Conservation (phyloP, 2,329 filamentous ascomycete genomes). For the Sporothrix inflata region DNA sequence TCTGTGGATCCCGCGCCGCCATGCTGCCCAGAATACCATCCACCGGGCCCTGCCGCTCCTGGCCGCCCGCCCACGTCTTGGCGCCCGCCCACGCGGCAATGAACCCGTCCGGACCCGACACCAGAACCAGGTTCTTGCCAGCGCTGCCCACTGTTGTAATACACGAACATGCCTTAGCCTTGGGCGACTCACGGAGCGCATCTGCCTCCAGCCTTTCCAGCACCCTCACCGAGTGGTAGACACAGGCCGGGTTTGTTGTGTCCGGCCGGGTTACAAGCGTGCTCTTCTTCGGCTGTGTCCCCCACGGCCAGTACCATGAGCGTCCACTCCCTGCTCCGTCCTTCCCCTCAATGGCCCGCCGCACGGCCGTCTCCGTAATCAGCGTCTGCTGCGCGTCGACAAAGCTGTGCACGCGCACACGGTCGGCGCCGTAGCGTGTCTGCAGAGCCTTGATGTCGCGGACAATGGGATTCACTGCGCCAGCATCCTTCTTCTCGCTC, state of each 20-base stretch:
- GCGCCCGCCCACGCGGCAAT: slow-evolving; percentile 77
- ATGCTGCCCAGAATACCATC: slow-evolving; percentile 68
- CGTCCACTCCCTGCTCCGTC: neutral
- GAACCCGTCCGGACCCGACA: slow-evolving; percentile 92
- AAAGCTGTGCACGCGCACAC: slow-evolving; percentile 71
- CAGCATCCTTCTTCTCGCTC: slow-evolving; percentile 45
- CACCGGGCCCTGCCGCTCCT: slow-evolving; percentile 74
- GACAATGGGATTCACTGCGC: slow-evolving; percentile 51
- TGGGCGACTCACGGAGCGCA: slow-evolving; percentile 25
- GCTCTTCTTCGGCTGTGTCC: too few relatives aligned
- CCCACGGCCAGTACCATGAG: slow-evolving; percentile 33
- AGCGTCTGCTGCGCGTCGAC: slow-evolving; percentile 77
- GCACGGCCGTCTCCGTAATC: slow-evolving; percentile 60
- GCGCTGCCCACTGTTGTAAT: slow-evolving; percentile 39
- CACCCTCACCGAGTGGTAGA: slow-evolving; percentile 21
- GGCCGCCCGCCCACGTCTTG: slow-evolving; percentile 74
- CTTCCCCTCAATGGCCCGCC: neutral
- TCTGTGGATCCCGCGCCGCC: slow-evolving; percentile 48
- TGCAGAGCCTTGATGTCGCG: slow-evolving; percentile 67
- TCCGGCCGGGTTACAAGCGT: neutral
- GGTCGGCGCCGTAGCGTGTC: slow-evolving; percentile 57
- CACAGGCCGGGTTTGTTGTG: slow-evolving; percentile 20
- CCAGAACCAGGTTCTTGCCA: slow-evolving; percentile 68
- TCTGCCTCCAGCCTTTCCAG: slow-evolving; percentile 16
- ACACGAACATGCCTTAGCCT: slow-evolving; percentile 36